Evolutionary conservation across 2,329 filamentous ascomycete species (phyloP), one percentile per base, ranked within the genome.

Genomic region (Onygena corvina): DNA sequence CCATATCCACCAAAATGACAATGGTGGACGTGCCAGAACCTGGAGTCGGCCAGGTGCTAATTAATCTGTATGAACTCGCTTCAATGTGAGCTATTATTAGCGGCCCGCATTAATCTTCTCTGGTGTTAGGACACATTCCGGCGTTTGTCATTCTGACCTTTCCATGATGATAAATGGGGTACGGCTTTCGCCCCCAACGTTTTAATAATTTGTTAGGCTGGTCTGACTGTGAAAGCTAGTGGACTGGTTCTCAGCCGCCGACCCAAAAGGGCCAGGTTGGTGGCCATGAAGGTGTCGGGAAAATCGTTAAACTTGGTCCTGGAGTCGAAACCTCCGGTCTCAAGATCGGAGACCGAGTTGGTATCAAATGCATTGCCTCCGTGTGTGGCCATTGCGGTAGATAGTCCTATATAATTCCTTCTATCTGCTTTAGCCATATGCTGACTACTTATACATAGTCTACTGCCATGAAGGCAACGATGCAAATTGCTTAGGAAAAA

Each of bases 211-310:
- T 8, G 4, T 30, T 53, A 6, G 35, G 12, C 5, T 3, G 4
- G 12, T 47, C 49, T 56, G 34, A 54, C 40, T 12, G 20, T 12
- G n/a, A 23, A 35, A 9, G 66, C 18, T 46, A 73, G 69, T 82
- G 76, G 72, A 71, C 67, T 53, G 71, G 68, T 8, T 72, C 84
- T 1, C 79, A 78, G 1, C 69, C 67, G 54, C 77, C 75, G 30
- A 81, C 78, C 5, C 74, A 73, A 58, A 62, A 72, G 31, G 77
- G 77, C 7, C 80, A 83, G 61, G 73, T 83, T 3, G 81, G 81
- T 35, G 82, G 82, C 3, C 81, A 85, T 59, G 81, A 85, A 64
- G 81, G 81, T 14, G 76, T 84, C 1, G 79, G 79, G 35, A 74
- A 73, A 47, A 70, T 85, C 27, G 79, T 81, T 35, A 80, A 81